A percentile compares a stretch with the other conserved stretches of the same genome.
Evolutionary conservation across 768 basidiomycete species (phyloP).

Genomic region (Boletus pseudopeckii): DNA sequence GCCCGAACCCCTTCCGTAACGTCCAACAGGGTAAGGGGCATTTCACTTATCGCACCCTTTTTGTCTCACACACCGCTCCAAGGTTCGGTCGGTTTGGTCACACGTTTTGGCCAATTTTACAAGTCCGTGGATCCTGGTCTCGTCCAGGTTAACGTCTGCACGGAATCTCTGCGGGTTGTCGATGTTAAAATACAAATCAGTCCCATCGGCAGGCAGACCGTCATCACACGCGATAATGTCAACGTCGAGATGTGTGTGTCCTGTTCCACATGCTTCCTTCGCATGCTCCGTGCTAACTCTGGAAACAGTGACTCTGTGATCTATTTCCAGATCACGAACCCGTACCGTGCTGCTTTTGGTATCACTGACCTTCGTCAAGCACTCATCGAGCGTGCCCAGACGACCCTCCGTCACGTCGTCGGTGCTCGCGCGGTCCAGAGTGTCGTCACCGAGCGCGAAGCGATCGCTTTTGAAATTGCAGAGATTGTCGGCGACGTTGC

Average conservation of each 20-base stretch:
- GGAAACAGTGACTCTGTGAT: conserved; percentile 79
- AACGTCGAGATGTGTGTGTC: conserved; percentile 77
- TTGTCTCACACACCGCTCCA: conserved; percentile 19
- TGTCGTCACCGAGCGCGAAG: conserved; percentile 95
- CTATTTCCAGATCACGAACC: conserved; percentile 86
- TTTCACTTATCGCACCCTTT: conserved; percentile 2
- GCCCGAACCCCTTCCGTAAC: conserved; percentile 80
- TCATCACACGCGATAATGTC: conserved; percentile 96
- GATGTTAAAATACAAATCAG: conserved; percentile 97
- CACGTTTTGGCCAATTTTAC: conserved; percentile 95
- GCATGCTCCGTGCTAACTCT: not conserved
- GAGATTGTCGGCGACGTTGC: conserved; percentile 91
- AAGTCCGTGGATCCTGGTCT: conserved; percentile 92
- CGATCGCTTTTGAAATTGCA: conserved; percentile 93
- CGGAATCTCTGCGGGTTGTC: conserved; percentile 80
- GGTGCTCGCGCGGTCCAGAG: conserved; percentile 93
- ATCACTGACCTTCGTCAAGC: conserved; percentile 87
- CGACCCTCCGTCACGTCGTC: conserved; percentile 95
- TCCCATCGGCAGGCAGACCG: conserved; percentile 79
- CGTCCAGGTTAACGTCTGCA: conserved; percentile 91
- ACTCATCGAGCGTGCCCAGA: conserved; percentile 82
- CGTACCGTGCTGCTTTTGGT: conserved; percentile 92
- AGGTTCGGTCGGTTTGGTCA: conserved; percentile 89
- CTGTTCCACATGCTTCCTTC: not conserved
- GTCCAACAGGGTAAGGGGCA: conserved; percentile 69